These are phyloP conservation scores for Aspergillus conjunctus DNA, from an alignment of 495 filamentous ascomycete genomes.

Conservation along the genomic window DNA sequence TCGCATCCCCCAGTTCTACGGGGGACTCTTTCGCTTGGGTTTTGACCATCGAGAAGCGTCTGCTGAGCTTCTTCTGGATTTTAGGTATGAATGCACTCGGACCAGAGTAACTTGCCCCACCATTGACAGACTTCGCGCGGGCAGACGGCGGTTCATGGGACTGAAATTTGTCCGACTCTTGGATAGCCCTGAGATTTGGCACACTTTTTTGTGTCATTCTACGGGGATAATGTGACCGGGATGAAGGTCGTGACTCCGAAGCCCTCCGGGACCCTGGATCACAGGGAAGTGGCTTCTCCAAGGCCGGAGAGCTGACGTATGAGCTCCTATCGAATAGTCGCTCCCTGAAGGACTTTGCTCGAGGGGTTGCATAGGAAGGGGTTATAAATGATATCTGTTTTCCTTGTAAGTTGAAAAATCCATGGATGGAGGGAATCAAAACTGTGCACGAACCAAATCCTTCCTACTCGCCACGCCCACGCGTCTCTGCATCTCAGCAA, in stretches of 20 bases:
- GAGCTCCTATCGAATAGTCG: slow-evolving; percentile 7
- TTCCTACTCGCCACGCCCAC: slow-evolving; percentile 73
- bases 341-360: slow-evolving; percentile 30
- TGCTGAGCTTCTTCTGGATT: slow-evolving; percentile 29
- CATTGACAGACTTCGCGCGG: slow-evolving; percentile 18
- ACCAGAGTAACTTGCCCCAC: slow-evolving; percentile 12
- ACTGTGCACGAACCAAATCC: slow-evolving; percentile 43
- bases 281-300: slow-evolving; percentile 41
- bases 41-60: slow-evolving; percentile 35
- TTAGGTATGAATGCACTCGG: slow-evolving; percentile 25
- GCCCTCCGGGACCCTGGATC: slow-evolving; percentile 30
- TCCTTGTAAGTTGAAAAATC: slow-evolving; percentile 14
- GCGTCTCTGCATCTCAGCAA: slow-evolving; percentile 75
- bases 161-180: not conserved
- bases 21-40: slow-evolving; percentile 28
- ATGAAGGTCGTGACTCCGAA: slow-evolving; percentile 9
- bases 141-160: not conserved
- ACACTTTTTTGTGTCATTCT: slow-evolving; percentile 27
- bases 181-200: slow-evolving; percentile 22
- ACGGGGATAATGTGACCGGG: slow-evolving; percentile 17
- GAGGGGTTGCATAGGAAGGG: slow-evolving; percentile 12
- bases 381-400: slow-evolving; percentile 31
- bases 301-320: slow-evolving; percentile 8
- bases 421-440: not conserved
- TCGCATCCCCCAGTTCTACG: slow-evolving; percentile 23